phyloP scores from a whole-genome alignment of 768 basidiomycete species.

The Collybiopsis confluens region DNA sequence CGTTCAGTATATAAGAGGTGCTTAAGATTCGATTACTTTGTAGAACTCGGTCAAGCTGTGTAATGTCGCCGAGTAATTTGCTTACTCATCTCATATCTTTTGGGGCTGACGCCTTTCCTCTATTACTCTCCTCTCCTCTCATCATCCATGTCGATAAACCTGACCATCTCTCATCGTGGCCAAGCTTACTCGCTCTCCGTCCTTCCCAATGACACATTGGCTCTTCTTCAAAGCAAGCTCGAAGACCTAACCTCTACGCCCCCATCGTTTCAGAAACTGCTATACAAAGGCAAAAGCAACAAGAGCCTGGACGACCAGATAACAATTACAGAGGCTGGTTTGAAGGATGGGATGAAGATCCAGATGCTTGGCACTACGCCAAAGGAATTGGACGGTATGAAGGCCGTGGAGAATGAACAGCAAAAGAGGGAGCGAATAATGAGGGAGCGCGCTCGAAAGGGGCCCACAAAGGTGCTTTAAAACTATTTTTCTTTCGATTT shows the following conservation, averaged over 20 bases:
- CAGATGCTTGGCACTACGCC: constrained; percentile 68
- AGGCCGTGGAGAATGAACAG: constrained; percentile 53
- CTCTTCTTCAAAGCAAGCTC: constrained; percentile 43
- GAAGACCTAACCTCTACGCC: constrained; percentile 68
- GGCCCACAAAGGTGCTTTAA: constrained; percentile 55
- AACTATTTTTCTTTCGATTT: not conserved
- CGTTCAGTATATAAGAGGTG: no score
- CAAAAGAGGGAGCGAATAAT: constrained; percentile 54
- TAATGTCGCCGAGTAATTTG: no score
- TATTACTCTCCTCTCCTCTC: no score
- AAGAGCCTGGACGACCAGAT: constrained; percentile 25
- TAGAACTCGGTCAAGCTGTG: no score
- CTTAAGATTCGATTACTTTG: no score
- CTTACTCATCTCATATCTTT: no score
- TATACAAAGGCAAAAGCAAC: constrained; percentile 64
- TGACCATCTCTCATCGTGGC: constrained; percentile 46
- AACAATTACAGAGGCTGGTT: constrained; percentile 39
- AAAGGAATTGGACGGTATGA: constrained; percentile 51
- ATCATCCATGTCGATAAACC: constrained; percentile 6
- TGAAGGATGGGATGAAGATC: constrained; percentile 62
- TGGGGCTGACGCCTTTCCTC: no score
- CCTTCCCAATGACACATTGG: constrained; percentile 46
- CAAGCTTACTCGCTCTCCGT: constrained; percentile 42
- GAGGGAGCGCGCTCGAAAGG: constrained; percentile 52
- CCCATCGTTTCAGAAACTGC: constrained; percentile 61